Evolutionary conservation across 805 yeast species (phyloP).

Genomic region (Tetrapisispora arboricola): DNA sequence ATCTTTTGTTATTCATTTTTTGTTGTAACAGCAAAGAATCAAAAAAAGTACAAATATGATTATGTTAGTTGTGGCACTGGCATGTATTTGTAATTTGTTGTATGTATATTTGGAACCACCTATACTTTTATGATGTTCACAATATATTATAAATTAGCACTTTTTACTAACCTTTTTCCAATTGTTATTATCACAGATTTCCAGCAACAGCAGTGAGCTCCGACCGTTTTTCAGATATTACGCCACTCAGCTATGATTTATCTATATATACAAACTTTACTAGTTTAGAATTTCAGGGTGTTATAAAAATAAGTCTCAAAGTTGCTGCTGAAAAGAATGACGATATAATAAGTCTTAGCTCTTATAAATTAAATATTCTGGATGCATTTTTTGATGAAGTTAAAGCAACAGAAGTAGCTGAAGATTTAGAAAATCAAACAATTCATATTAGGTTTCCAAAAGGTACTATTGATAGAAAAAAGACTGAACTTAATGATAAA

Average conservation of each 20-base stretch:
- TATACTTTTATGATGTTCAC: too few relatives aligned
- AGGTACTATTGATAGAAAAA: constrained; percentile 20
- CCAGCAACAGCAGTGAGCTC: too few relatives aligned
- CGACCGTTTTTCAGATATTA: constrained; percentile 57
- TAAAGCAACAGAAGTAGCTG: constrained; percentile 33
- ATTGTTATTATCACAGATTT: too few relatives aligned
- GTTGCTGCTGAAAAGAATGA: constrained; percentile 35
- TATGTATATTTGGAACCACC: too few relatives aligned
- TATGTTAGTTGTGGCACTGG: not conserved
- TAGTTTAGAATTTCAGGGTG: constrained; percentile 50
- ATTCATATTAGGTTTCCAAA: constrained; percentile 47
- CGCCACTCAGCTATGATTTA: constrained; percentile 65
- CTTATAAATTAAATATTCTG: constrained; percentile 53
- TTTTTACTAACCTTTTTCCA: too few relatives aligned
- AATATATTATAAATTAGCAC: too few relatives aligned
- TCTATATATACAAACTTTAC: constrained; percentile 53
- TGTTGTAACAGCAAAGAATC: too few relatives aligned
- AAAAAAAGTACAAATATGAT: too few relatives aligned
- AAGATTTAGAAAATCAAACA: constrained; percentile 49
- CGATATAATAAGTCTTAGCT: constrained; percentile 44
- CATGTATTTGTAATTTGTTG: not conserved
- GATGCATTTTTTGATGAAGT: constrained; percentile 33
- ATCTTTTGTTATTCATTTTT: too few relatives aligned
- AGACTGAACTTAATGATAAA: not conserved
- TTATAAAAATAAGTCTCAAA: constrained; percentile 41